Base-by-base conservation (phyloP, 208 protist genomes). In the Trypanosoma grayi region DNA sequence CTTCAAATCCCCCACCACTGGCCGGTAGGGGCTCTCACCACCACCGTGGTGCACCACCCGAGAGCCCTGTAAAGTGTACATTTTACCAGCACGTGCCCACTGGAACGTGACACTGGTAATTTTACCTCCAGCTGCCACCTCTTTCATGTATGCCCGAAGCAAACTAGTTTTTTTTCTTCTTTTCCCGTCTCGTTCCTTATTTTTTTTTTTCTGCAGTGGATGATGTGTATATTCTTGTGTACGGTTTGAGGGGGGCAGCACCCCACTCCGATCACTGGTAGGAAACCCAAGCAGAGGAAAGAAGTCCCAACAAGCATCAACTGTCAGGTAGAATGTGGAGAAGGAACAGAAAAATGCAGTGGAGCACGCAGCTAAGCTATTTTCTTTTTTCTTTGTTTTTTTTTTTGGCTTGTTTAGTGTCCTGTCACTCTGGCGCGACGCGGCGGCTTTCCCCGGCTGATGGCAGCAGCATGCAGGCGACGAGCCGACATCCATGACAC, bases 1-100 rank as follows among this genome's bases (percentile, higher is more conserved):
- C 18, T 61, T 60, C 18, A 91, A 71, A 53, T 69, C 61, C 10
- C 83, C 82, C 36, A 90, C 66, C 28, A 87, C 88, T 4, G 85
- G 85, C 3, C 75, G 65, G 58, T 91, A 90, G 27, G 77, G 70
- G 16, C 71, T 54, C 40, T 65, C 63, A 14, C 81, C 78, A 37
- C 79, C 79, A 31, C 80, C 83, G 9, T 81, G 70, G 70, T 92
- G 81, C 60, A 71, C 51, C 14, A 81, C 75, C 18, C 60, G 71
- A 24, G 40, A 20, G 39, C 75, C 81, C 11, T 79, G 30, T 20
- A 91, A 52, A 25, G 59, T 67, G 63, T 91, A 90, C 22, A 72
- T 53, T 27, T 61, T 25, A 46, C 74, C 83, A 25, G 82, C 82
- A 10, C 78, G 79, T 18, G 16, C 55, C 85, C 88, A 92, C 30